Evolutionary conservation across 805 yeast genomes (phyloP), one percentile per base, ranked within the genome.

Genomic region (Sugiyamaella floridensis): DNA sequence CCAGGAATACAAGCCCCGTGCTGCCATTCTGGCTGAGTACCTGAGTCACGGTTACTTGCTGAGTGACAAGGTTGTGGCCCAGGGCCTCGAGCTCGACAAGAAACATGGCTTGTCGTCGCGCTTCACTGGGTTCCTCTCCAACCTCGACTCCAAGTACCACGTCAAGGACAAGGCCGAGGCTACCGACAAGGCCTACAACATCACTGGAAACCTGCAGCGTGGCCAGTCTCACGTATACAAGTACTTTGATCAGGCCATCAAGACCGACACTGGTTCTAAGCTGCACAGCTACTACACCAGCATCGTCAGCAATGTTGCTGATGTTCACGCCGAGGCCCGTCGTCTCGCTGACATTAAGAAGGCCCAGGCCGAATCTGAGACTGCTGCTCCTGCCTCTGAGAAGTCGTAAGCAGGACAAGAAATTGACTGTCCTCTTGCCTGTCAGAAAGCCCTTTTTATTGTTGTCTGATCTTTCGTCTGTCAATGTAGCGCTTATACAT

Each of bases 1-100:
- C 4, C 95, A 86, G 69, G 95, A 86, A 62, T 80, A 79, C 55
- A 86, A 86, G 71, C 95, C 95, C 52, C 84, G 84, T 63, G 68
- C 81, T 52, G 80, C 88, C 16, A 81, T 86, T 54, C 71, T 85
- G 70, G 92, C 93, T 1, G 92, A 86, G 67, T 78, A 83, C 60
- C 72, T 86, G 55, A 75, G 88, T 32, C 78, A 81, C n/a, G 95
- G 95, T 4, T 86, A 86, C 64, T 77, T 74, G 16, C 67, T 86
- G 44, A 75, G 83, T 46, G 93, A 86, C 66, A 69, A 74, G 48
- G 69, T 85, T 48, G 72, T 86, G 44, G 74, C 77, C 53, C 76
- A 76, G 62, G 85, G 88, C 19, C 73, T 83, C 49, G 79, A 75
- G 16, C 72, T 82, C 56, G 93, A 86, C 67, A 73, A 81, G 58